Evolutionary conservation across 2,329 filamentous ascomycete species (phyloP), one percentile per base, ranked within the genome.

Genomic region (Graphilbum ipis-grandicollis): DNA sequence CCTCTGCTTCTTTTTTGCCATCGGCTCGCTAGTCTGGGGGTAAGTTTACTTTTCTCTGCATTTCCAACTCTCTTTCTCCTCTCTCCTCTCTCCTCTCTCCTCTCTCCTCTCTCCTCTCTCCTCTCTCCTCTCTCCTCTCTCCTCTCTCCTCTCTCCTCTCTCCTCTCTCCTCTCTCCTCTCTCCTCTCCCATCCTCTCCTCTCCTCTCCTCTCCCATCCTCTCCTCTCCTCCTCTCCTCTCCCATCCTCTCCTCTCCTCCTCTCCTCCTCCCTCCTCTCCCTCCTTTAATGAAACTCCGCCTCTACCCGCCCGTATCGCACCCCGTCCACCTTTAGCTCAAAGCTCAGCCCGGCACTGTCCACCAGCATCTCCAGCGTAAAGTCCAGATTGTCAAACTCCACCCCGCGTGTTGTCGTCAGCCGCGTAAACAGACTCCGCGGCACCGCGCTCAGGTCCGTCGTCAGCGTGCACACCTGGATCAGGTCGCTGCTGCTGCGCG

Each of bases 361-460:
- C 31, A 86, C 79, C 46, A 77, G 75, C 79, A 88, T 84, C 58
- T 85, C 79, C 6, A 86, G 67, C 10, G 79, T 82, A 42, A 86
- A 86, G 50, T 86, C 79, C 22, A 88, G 59, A 44, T 84, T 85
- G 47, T 84, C 77, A 55, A 86, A 88, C 55, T 84, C 80, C 5
- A 84, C 74, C 1, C 80, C 80, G 37, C 79, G 66, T 3, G 80
- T 86, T 12, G 81, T 86, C 14, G 79, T 85, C 43, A 88, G 55
- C 13, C 78, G 58, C 2, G 79, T 84, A 49, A 86, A 86, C 10
- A 85, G 52, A 40, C 66, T 74, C 44, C 75, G 68, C 1, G 81
- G 81, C 15, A 86, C 80, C 0, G 78, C 78, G 34, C 74, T 76
- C 12, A 88, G 59, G 48, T 86, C 80, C 14, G 81, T 86, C n/a